Conservation (phyloP, 495 filamentous ascomycete genomes). For the Pyrenula aspistea region DNA sequence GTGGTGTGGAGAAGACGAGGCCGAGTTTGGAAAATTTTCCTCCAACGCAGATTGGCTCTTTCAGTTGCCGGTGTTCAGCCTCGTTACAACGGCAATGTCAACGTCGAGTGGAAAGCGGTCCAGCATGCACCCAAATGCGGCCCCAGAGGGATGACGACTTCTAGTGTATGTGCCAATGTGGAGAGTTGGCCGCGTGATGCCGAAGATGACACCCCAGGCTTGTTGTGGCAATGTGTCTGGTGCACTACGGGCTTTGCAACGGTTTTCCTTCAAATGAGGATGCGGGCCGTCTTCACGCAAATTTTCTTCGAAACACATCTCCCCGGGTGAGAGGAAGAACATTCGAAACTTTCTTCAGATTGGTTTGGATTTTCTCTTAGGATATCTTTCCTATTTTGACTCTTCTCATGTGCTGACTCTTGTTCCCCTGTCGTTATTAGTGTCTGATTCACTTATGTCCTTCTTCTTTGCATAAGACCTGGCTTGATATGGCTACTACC, state of each 20-base stretch:
- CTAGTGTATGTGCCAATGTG: background rate
- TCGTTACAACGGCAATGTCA: background rate
- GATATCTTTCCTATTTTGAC: constrained; percentile 1
- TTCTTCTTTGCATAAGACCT: background rate
- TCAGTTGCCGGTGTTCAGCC: background rate
- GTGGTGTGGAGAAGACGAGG: too few species aligned
- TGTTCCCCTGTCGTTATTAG: background rate
- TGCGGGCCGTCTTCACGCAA: too few species aligned
- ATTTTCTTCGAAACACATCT: too few species aligned
- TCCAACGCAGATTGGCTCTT: background rate
- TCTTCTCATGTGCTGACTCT: constrained; percentile 1
- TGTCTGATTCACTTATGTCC: background rate
- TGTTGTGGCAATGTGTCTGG: background rate
- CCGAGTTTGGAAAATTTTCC: background rate
- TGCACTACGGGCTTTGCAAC: too few species aligned
- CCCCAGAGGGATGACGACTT: background rate
- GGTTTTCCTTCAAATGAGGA: too few species aligned
- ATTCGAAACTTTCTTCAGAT: too few species aligned
- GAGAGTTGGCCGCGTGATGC: background rate
- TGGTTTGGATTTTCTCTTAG: background rate
- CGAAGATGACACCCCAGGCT: background rate
- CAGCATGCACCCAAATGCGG: too few species aligned
- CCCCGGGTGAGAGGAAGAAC: too few species aligned
- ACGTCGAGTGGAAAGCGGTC: too few species aligned
- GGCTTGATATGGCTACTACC: constrained; percentile 29